Base-by-base conservation (phyloP, 805 yeast genomes). In the Metschnikowia anglica region DNA sequence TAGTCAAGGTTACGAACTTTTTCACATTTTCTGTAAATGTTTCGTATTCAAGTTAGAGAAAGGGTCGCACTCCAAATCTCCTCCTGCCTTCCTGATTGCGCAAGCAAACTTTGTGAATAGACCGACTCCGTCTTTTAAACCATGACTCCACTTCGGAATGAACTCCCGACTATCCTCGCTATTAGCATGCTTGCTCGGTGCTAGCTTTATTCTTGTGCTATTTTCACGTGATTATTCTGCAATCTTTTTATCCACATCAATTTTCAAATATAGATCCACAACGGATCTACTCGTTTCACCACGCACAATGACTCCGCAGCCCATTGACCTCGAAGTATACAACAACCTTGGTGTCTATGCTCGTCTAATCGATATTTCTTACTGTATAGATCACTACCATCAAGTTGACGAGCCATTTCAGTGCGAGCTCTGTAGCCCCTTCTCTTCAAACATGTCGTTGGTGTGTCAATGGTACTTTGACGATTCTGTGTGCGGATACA, bases 331-430 rank as follows among this genome's bases (percentile, higher is more conserved):
- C 2, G 55, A 49, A 6, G 48, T 62, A 11, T 66, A 62, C 41
- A 34, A 51, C n/a, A 58, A 61, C 36, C 53, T 68, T 38, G 63
- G 53, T 55, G 62, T 67, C 7, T 66, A 63, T 39, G 72, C 76
- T 4, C 73, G 69, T 47, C 56, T 72, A 24, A 61, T 68, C 19
- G 76, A 72, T 45, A 70, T 71, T 10, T 56, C 76, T 4, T 72
- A 72, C 47, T 72, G 77, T 47, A 59, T 72, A 7, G 62, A 68
- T 3, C 44, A 55, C 1, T 44, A 58, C 5, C 53, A 55, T 13
- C 53, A 53, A 3, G 61, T 72, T n/a, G 52, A 55, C 3, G 50
- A 52, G 29, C 76, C 76, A 0, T 72, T 72, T 51, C 44, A 56
- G 19, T 72, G 77, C 47, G 65, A 62, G 18, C 54, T 66, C 45